These are phyloP conservation scores for Linnemannia hyalina DNA, from an alignment of 192 early-diverging fungal genomes.

Conservation along the genomic window DNA sequence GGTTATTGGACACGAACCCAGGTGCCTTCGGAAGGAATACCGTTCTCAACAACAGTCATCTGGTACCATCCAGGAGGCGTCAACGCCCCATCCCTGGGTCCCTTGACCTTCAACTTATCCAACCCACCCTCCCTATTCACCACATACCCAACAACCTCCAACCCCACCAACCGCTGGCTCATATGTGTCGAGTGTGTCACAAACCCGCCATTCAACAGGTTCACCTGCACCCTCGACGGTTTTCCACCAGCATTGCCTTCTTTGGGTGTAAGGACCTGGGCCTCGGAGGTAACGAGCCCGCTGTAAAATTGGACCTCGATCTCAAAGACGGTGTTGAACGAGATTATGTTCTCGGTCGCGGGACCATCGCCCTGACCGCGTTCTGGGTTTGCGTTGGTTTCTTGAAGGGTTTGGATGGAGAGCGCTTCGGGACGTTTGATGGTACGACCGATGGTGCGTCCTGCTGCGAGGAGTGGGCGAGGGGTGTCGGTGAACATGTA, in stretches of 20 bases:
- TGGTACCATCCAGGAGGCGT: constrained; percentile 55
- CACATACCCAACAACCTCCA: constrained; percentile 40
- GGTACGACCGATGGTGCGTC: constrained; percentile 22
- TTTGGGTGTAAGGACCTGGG: constrained; percentile 18
- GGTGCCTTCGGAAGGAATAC: constrained; percentile 37
- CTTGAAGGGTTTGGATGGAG: constrained; percentile 21
- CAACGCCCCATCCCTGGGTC: constrained; percentile 35
- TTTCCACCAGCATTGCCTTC: neutral
- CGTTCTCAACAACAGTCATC: constrained; percentile 44
- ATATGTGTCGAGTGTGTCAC: constrained; percentile 69
- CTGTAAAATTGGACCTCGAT: constrained; percentile 44
- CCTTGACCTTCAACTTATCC: constrained; percentile 30
- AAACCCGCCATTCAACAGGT: constrained; percentile 60
- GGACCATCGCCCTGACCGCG: constrained; percentile 23
- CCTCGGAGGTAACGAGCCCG: constrained; percentile 3
- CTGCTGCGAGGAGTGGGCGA: constrained; percentile 48
- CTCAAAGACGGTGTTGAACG: constrained; percentile 37
- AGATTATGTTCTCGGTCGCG: constrained; percentile 41
- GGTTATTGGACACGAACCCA: constrained; percentile 27
- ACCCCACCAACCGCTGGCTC: constrained; percentile 61
- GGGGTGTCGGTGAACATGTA: constrained; percentile 61
- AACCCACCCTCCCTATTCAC: neutral
- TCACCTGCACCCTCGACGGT: constrained; percentile 51
- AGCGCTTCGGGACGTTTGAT: constrained; percentile 21
- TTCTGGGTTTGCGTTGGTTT: constrained; percentile 26